Percentiles rank a stretch among this genome's conserved stretches.
Conservation (phyloP, 371 early-diverging fungal species). For the Rhizopus delemar region DNA sequence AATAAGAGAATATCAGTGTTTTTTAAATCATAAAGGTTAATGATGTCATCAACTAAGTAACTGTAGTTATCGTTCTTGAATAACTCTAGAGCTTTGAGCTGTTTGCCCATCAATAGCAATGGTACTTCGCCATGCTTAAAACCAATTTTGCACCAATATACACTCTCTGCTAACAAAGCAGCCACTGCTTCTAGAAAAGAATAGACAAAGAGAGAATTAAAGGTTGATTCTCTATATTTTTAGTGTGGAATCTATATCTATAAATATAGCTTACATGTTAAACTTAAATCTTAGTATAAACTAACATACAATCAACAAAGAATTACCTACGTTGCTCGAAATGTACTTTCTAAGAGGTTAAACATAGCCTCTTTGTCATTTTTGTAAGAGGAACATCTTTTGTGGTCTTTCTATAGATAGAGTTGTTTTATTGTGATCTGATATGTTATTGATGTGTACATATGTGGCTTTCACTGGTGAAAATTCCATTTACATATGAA, state of each 20-base stretch:
- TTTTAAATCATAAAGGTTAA: slow-evolving; percentile 11
- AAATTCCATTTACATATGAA: slow-evolving; percentile 13
- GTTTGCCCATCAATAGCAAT: slow-evolving; percentile 14
- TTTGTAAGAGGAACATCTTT: slow-evolving; percentile 15
- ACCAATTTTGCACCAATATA: slow-evolving; percentile 12
- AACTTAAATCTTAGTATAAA: slow-evolving; percentile 16
- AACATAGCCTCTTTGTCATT: slow-evolving; percentile 10
- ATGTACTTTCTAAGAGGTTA: slow-evolving; percentile 12
- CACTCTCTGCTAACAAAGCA: slow-evolving; percentile 12
- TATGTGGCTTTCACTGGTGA: slow-evolving; percentile 18
- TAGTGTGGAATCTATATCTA: slow-evolving; percentile 20
- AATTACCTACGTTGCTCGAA: slow-evolving; percentile 18
- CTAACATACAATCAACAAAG: slow-evolving; percentile 16
- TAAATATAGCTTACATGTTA: slow-evolving; percentile 13
- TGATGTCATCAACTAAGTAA: slow-evolving; percentile 16
- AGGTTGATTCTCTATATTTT: slow-evolving; percentile 19
- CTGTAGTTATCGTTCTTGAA: slow-evolving; percentile 14
- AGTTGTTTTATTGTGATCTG: slow-evolving; percentile 16
- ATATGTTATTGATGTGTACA: slow-evolving; percentile 15
- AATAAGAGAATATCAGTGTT: slow-evolving; percentile 7
- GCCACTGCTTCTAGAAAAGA: slow-evolving; percentile 19
- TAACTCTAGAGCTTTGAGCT: slow-evolving; percentile 9
- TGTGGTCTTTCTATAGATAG: slow-evolving; percentile 16
- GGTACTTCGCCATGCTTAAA: slow-evolving; percentile 9
- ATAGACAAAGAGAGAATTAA: slow-evolving; percentile 21